phyloP scores from a whole-genome alignment of 1,139 yeast genomes.

The Candida glucosophila region DNA sequence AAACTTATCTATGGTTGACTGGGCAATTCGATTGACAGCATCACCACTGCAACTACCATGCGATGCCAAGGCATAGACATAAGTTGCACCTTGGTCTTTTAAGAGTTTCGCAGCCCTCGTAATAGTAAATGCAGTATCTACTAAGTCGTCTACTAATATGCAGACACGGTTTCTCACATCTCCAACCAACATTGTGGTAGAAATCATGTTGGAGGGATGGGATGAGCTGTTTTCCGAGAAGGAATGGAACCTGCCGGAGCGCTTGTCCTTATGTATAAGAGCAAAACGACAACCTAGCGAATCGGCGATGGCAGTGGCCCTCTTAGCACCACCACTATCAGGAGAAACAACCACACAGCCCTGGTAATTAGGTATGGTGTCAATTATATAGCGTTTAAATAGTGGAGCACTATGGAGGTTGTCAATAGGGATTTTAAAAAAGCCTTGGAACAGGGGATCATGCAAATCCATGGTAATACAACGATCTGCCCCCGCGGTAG shows the following conservation, averaged over 20 bases:
- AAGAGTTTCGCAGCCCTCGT: constrained; percentile 85
- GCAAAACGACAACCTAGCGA: constrained; percentile 86
- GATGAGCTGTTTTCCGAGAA: constrained; percentile 11
- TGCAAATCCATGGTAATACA: constrained; percentile 96
- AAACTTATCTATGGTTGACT: constrained; percentile 70
- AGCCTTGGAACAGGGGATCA: constrained; percentile 93
- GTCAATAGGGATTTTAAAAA: constrained; percentile 87
- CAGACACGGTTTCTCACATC: constrained; percentile 82
- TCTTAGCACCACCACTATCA: constrained; percentile 95
- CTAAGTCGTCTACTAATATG: constrained; percentile 83
- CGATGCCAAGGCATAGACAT: constrained; percentile 81
- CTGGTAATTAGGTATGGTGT: constrained; percentile 62
- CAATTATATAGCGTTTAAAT: constrained; percentile 69
- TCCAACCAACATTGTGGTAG: constrained; percentile 88
- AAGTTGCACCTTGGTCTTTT: constrained; percentile 86
- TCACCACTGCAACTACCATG: constrained; percentile 94
- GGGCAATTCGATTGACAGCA: constrained; percentile 64
- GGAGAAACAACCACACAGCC: constrained; percentile 88
- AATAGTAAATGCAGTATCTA: constrained; percentile 89
- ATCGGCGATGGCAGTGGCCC: constrained; percentile 93
- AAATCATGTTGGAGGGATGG: constrained; percentile 33
- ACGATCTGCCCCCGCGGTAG: constrained; percentile 94
- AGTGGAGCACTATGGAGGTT: constrained; percentile 81
- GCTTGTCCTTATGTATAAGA: constrained; percentile 87
- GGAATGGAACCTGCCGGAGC: constrained; percentile 34